Evolutionary conservation across 805 yeast genomes (phyloP), one percentile per base, ranked within the genome.

Genomic region (Saccharomyces paradoxus): DNA sequence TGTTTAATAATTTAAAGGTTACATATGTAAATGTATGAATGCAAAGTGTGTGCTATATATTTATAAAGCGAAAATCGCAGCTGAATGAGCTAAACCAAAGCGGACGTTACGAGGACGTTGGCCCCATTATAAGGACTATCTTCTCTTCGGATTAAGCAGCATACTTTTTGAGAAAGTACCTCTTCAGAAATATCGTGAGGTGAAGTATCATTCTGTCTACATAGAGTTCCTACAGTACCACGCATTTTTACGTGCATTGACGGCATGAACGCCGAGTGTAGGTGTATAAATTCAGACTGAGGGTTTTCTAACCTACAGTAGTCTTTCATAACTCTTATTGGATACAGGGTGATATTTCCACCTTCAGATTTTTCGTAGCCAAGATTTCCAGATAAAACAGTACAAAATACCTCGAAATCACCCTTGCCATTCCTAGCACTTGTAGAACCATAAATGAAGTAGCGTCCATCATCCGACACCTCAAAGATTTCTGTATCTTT

Each of bases 371-470:
- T 46, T 12, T 55, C 56, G 13, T 50, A 46, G 22, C 50, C 52
- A 8, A 58, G 44, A 50, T 61, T 61, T 49, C 59, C 61, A 14
- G 31, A 51, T 26, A 52, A 41, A 10, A 31, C 26, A 4, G 60
- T 50, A 4, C 63, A 59, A 48, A 63, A 65, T 9, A 64, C 46
- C 46, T 64, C 67, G 50, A 64, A 60, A 29, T 58, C 63, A 14
- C 61, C 62, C 12, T 46, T 49, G 10, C 56, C 56, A 28, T 46
- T 50, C 14, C 53, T 50, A 17, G 46, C 49, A 8, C 46, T 44
- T 2, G 49, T 26, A 4, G 59, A 57, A 8, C 71, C 71, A 54
- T 67, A 67, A 14, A 61, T 41, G 3, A 67, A 27, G 46, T 53
- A 61, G 2, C 58, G 52, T 1, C 63, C 66, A 54, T 65, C 60